Evolutionary conservation across 495 filamentous ascomycete genomes (phyloP).

Genomic region (Pyronema domesticum): DNA sequence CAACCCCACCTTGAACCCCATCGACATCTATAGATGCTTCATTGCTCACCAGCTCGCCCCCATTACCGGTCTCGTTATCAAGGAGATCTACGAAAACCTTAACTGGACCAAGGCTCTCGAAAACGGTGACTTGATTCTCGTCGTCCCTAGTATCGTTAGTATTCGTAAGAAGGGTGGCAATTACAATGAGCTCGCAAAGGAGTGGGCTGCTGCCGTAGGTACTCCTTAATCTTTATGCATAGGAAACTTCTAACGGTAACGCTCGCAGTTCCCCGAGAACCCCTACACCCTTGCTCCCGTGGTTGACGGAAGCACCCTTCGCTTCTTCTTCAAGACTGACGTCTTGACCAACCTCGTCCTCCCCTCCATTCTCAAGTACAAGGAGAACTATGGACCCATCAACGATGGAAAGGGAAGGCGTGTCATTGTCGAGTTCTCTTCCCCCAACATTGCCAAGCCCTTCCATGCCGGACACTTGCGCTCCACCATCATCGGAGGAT

Average conservation of each 20-base stretch:
- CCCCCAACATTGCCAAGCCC: slow-evolving; percentile 47
- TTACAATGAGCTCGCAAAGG: slow-evolving; percentile 48
- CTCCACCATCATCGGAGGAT: slow-evolving; percentile 49
- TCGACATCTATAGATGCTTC: slow-evolving; percentile 76
- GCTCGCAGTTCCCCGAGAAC: slow-evolving; percentile 51
- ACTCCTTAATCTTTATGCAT: too few species aligned
- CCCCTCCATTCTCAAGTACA: slow-evolving; percentile 41
- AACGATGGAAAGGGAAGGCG: slow-evolving; percentile 49
- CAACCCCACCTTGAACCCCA: slow-evolving; percentile 56
- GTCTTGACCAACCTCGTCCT: slow-evolving; percentile 45
- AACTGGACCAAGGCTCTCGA: slow-evolving; percentile 71
- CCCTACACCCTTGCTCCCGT: slow-evolving; percentile 50
- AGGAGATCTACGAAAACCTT: slow-evolving; percentile 59
- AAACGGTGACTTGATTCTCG: slow-evolving; percentile 72
- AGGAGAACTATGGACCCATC: slow-evolving; percentile 44
- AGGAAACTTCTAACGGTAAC: too few species aligned
- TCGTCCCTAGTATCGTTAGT: slow-evolving; percentile 60
- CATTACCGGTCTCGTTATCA: slow-evolving; percentile 53
- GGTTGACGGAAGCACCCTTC: slow-evolving; percentile 46
- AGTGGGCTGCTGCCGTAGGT: slow-evolving; percentile 35
- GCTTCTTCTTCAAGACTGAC: slow-evolving; percentile 59
- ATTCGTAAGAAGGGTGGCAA: slow-evolving; percentile 70
- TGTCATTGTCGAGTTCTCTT: slow-evolving; percentile 42
- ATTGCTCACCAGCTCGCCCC: slow-evolving; percentile 55
- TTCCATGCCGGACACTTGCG: slow-evolving; percentile 53